Evolutionary conservation across 192 early-diverging fungal species (phyloP).

Genomic region (Podochytrium sp.): DNA sequence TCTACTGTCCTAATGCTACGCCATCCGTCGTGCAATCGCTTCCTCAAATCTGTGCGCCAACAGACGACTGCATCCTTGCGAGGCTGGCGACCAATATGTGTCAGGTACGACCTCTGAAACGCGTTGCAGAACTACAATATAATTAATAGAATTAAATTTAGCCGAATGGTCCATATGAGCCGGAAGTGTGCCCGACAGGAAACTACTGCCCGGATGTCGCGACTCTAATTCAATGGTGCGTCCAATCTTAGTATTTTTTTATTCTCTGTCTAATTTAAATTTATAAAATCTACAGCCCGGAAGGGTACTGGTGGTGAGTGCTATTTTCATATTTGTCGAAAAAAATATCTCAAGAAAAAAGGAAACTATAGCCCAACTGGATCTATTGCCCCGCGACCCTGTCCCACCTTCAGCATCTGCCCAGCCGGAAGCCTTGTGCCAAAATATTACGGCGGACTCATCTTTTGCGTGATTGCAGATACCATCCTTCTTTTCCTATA

Average conservation of each 20-base stretch:
- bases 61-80: not conserved
- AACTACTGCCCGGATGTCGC: not conserved
- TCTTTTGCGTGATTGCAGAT: conserved; percentile 21
- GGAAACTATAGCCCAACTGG: conserved; percentile 1
- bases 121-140: not conserved
- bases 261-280: not conserved
- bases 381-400: not conserved
- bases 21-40: not conserved
- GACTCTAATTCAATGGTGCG: not conserved
- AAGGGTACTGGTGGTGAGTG: not conserved
- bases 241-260: not conserved
- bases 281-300: not conserved
- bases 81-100: not conserved
- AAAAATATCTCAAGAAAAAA: not conserved
- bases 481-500: not conserved
- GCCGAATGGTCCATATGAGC: conserved; percentile 42
- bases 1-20: conserved; percentile 26
- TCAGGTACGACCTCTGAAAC: not conserved
- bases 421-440: conserved; percentile 8
- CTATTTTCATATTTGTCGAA: not conserved
- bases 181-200: conserved; percentile 9
- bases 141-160: not conserved
- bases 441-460: conserved; percentile 17
- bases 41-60: conserved; percentile 12
- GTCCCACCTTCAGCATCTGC: conserved; percentile 22